These are phyloP conservation scores for Dalechampia spathulata DNA, from an alignment of 441 rosid genomes.

Conservation along the genomic window DNA sequence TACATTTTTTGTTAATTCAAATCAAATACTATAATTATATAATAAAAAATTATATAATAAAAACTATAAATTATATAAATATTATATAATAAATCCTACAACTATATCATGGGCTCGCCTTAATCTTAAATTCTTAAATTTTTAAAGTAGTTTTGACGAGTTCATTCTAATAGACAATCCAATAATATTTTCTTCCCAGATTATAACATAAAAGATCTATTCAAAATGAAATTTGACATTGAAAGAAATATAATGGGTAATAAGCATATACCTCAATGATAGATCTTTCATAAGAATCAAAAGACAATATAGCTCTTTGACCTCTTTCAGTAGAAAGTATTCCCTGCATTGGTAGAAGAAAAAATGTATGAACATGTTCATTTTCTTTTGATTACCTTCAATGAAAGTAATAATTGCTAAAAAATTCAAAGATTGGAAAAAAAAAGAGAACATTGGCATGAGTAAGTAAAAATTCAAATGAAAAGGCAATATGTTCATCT, in stretches of 20 bases:
- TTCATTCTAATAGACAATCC: not conserved
- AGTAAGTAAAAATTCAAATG: too few relatives aligned
- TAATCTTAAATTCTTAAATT: not conserved
- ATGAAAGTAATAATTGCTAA: too few relatives aligned
- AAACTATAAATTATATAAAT: too few relatives aligned
- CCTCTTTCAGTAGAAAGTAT: conserved; percentile 96
- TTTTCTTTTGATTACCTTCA: too few relatives aligned
- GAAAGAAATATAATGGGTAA: conserved; percentile 13
- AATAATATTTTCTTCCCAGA: not conserved
- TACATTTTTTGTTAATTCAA: too few relatives aligned
- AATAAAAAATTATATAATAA: too few relatives aligned
- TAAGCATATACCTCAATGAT: conserved; percentile 65
- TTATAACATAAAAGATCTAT: not conserved
- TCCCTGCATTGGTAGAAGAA: conserved; percentile 46
- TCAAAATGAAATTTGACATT: not conserved
- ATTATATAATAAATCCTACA: too few relatives aligned
- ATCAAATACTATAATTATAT: too few relatives aligned
- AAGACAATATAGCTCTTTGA: conserved; percentile 55
- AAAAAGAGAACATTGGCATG: too few relatives aligned
- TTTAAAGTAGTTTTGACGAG: not conserved
- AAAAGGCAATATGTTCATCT: too few relatives aligned
- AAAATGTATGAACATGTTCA: not conserved
- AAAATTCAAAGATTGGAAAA: too few relatives aligned
- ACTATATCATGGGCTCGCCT: too few relatives aligned
- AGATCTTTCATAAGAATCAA: conserved; percentile 74